These are phyloP conservation scores for Penicillium sp. DNA, from an alignment of 2,329 filamentous ascomycete species.

Conservation along the genomic window DNA sequence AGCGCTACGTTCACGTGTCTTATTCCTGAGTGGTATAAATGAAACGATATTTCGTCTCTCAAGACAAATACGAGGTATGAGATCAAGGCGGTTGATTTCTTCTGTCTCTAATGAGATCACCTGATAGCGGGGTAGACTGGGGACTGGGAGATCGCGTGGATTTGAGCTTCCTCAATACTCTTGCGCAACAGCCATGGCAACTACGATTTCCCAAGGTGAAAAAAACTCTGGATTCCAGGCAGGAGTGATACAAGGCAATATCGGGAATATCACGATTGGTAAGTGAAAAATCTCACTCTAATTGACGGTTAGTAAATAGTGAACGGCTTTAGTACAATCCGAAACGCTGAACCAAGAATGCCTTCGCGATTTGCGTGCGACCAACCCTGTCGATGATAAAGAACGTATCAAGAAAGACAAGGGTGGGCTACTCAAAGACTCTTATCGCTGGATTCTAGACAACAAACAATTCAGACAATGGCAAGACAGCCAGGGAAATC, in stretches of 20 bases:
- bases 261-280: not conserved
- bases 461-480: slow-evolving; percentile 20
- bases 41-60: not conserved
- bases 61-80: not conserved
- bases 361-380: not conserved
- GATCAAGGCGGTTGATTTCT: not conserved
- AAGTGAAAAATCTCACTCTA: not conserved
- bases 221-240: not conserved
- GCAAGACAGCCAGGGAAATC: slow-evolving; percentile 1
- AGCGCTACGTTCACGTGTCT: not conserved
- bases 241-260: not conserved
- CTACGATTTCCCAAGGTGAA: not conserved
- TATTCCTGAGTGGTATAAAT: not conserved
- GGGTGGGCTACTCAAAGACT: slow-evolving; percentile 17
- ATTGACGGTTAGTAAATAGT: not conserved
- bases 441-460: slow-evolving; percentile 24
- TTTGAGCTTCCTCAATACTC: not conserved
- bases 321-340: not conserved
- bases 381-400: slow-evolving; percentile 21
- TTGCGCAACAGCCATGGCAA: not conserved
- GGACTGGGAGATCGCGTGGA: not conserved
- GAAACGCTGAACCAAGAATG: not conserved
- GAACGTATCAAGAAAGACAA: slow-evolving; percentile 23
- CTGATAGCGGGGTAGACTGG: slow-evolving; percentile 1
- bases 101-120: slow-evolving; percentile 6